These are phyloP conservation scores for Prosopis cineraria DNA, from an alignment of 306 rosid species.

Conservation along the genomic window DNA sequence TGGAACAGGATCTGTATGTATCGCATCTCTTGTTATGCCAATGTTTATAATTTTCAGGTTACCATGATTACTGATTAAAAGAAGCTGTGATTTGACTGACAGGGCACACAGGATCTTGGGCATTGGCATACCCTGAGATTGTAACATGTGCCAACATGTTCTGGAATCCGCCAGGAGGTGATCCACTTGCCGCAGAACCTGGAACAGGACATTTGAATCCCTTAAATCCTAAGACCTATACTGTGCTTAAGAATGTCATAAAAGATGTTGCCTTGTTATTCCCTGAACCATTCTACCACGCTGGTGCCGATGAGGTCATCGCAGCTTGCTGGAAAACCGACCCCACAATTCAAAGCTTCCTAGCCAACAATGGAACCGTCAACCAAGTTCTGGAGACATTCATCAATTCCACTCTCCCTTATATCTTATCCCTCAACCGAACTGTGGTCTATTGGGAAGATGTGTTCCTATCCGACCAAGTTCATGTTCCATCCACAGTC, in stretches of 20 bases:
- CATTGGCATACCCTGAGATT: conserved; percentile 78
- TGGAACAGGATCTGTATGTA: background rate
- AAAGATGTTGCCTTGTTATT: conserved; percentile 56
- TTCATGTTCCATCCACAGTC: conserved; percentile 45
- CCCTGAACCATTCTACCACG: conserved; percentile 74
- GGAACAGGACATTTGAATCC: conserved; percentile 95
- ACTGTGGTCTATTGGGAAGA: conserved; percentile 91
- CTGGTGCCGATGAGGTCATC: conserved; percentile 75
- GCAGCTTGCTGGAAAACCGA: conserved; percentile 89
- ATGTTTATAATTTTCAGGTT: background rate
- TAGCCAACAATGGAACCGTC: conserved; percentile 71
- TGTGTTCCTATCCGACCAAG: conserved; percentile 46
- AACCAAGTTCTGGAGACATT: conserved; percentile 68
- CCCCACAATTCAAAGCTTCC: conserved; percentile 53
- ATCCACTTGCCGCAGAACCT: conserved; percentile 72
- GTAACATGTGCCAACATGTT: conserved; percentile 88
- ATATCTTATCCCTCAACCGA: conserved; percentile 69
- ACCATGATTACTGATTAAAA: conserved; percentile 3
- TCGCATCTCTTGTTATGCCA: background rate
- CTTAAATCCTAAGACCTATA: conserved; percentile 72
- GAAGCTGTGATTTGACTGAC: conserved; percentile 30
- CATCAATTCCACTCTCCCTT: conserved; percentile 72
- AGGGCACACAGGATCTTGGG: conserved; percentile 96
- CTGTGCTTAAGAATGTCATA: conserved; percentile 74
- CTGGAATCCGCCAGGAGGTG: conserved; percentile 72